These are phyloP conservation scores for Letharia columbiana DNA, from an alignment of 495 filamentous ascomycete species.

Conservation along the genomic window DNA sequence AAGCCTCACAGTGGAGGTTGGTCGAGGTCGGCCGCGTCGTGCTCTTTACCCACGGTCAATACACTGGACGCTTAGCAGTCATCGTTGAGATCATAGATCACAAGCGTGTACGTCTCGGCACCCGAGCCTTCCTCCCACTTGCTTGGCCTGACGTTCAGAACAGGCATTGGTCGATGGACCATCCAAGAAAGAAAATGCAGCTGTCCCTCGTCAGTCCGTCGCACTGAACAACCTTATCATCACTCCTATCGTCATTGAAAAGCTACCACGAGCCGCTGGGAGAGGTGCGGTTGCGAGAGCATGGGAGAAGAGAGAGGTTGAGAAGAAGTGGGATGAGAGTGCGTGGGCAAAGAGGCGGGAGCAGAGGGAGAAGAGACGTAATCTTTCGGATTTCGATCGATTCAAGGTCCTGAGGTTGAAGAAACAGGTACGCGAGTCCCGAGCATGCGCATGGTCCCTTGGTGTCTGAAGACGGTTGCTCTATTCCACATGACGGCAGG, in stretches of 20 bases:
- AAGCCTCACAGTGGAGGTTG: constrained; percentile 71
- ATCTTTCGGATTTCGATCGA: constrained; percentile 94
- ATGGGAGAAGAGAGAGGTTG: constrained; percentile 82
- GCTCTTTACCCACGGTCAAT: constrained; percentile 68
- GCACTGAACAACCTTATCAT: constrained; percentile 74
- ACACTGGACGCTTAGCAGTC: constrained; percentile 73
- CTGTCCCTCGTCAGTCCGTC: constrained; percentile 75
- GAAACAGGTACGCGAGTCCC: constrained; percentile 67
- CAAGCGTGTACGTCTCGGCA: constrained; percentile 81
- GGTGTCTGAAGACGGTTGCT: background rate
- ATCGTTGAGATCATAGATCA: constrained; percentile 99
- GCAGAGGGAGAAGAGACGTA: constrained; percentile 72
- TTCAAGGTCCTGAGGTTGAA: constrained; percentile 98
- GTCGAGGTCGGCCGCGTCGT: constrained; percentile 97
- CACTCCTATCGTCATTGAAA: constrained; percentile 79
- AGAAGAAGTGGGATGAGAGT: constrained; percentile 81
- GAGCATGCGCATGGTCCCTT: background rate
- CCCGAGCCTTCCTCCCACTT: background rate
- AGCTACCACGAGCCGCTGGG: constrained; percentile 80
- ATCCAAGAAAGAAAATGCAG: constrained; percentile 60
- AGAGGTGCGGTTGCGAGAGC: constrained; percentile 68
- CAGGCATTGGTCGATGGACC: constrained; percentile 96
- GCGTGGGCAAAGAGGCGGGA: constrained; percentile 84
- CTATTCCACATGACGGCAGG: background rate
- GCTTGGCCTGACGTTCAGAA: constrained; percentile 12